Conservation (phyloP, 768 basidiomycete species). For the Mycena crocata region DNA sequence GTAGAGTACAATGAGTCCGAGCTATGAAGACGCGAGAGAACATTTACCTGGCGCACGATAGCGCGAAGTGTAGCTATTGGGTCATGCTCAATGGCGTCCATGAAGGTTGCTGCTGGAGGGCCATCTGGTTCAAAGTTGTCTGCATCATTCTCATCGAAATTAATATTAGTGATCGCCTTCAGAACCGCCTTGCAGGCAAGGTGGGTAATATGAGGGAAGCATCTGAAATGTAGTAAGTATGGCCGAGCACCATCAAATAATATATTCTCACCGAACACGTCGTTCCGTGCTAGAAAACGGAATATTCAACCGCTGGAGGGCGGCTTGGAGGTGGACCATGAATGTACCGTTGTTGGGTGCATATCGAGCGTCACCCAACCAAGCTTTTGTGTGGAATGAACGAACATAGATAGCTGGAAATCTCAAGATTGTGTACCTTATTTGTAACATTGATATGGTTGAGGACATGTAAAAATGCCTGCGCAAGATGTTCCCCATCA, state of each 20-base stretch:
- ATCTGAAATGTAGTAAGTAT: too few relatives aligned
- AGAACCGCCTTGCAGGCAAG: constrained; percentile 31
- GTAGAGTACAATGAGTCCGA: not conserved
- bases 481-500: constrained; percentile 48
- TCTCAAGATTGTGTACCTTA: constrained; percentile 32
- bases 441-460: constrained; percentile 39
- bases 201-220: constrained; percentile 11
- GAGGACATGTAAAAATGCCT: constrained; percentile 43
- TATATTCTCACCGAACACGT: too few relatives aligned
- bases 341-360: too few relatives aligned
- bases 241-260: too few relatives aligned
- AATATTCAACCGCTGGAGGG: too few relatives aligned
- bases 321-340: too few relatives aligned
- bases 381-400: too few relatives aligned
- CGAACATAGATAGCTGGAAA: too few relatives aligned
- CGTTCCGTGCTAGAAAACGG: too few relatives aligned
- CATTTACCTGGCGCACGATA: constrained; percentile 38
- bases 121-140: not conserved
- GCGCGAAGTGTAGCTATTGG: constrained; percentile 36
- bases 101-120: not conserved
- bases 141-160: constrained; percentile 21
- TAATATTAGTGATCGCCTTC: constrained; percentile 36
- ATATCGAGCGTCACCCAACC: too few relatives aligned
- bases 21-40: not conserved
- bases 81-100: constrained; percentile 30